Evolutionary conservation across 2,329 filamentous ascomycete species (phyloP).

Genomic region (Phialophora macrospora): DNA sequence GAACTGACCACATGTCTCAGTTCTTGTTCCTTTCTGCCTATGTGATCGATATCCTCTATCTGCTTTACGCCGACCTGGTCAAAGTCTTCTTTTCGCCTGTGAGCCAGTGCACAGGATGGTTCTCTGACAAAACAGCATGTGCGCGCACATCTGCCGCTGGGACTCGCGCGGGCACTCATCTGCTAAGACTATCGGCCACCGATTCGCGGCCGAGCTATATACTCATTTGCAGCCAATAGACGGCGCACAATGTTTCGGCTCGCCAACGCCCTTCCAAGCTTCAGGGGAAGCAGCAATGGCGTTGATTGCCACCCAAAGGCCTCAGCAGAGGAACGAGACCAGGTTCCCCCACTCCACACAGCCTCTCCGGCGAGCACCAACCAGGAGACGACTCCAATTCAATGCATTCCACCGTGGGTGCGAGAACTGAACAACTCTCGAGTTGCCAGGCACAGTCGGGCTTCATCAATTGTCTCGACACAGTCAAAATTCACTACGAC

Average conservation of each 20-base stretch:
- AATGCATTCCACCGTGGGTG: constrained; percentile 31
- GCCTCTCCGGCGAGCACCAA: not conserved
- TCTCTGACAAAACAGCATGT: not conserved
- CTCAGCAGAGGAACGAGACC: constrained; percentile 19
- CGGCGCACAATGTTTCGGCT: constrained; percentile 24
- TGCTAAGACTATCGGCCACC: not conserved
- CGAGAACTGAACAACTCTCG: constrained; percentile 34
- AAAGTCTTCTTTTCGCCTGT: not conserved
- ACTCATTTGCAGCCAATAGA: not conserved
- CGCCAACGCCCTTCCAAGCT: constrained; percentile 19
- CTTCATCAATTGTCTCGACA: constrained; percentile 43
- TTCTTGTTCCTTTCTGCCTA: constrained; percentile 6
- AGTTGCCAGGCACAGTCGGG: constrained; percentile 39
- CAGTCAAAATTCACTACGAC: constrained; percentile 41
- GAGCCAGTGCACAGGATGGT: not conserved
- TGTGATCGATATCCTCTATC: not conserved
- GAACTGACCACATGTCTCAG: not conserved
- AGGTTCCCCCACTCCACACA: constrained; percentile 13
- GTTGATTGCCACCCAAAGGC: not conserved
- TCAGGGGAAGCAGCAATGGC: constrained; percentile 8
- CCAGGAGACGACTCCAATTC: constrained; percentile 13
- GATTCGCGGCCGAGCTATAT: not conserved
- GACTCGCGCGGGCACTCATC: not conserved
- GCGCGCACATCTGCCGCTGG: not conserved
- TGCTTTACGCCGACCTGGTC: not conserved